Evolutionary conservation across 2,329 filamentous ascomycete genomes (phyloP).

Genomic region (Clonostachys chloroleuca): DNA sequence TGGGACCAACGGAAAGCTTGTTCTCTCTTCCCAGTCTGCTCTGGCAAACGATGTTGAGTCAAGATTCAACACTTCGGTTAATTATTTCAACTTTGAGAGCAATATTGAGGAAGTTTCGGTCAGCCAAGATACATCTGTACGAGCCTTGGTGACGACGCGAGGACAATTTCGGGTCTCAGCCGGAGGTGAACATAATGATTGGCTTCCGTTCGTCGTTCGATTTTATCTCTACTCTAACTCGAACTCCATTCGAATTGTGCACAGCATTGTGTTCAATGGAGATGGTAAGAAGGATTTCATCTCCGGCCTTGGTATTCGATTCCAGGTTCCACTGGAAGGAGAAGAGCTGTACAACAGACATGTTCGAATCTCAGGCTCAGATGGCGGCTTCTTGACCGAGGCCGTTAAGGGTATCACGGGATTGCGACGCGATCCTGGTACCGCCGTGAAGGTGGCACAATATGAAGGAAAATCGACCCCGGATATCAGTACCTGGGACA

Average conservation of each 20-base stretch:
- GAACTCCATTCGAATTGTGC: constrained; percentile 45
- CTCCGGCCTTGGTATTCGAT: constrained; percentile 45
- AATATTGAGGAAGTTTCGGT: constrained; percentile 43
- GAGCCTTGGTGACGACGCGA: constrained; percentile 36
- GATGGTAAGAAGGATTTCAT: constrained; percentile 43
- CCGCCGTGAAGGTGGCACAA: constrained; percentile 43
- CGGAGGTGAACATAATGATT: constrained; percentile 29
- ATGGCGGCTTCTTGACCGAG: constrained; percentile 50
- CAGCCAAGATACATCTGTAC: constrained; percentile 30
- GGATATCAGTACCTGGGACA: constrained; percentile 34
- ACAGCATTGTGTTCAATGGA: constrained; percentile 50
- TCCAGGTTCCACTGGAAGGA: constrained; percentile 45
- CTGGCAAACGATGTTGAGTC: constrained; percentile 32
- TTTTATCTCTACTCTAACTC: constrained; percentile 56
- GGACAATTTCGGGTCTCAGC: constrained; percentile 17
- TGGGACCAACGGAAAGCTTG: constrained; percentile 40
- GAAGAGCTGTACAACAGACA: constrained; percentile 55
- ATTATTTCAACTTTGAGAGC: constrained; percentile 39
- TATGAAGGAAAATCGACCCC: constrained; percentile 37
- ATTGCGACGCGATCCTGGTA: constrained; percentile 47
- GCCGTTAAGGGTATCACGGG: constrained; percentile 57
- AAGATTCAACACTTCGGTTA: constrained; percentile 22
- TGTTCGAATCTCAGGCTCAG: constrained; percentile 46
- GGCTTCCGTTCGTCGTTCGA: constrained; percentile 43
- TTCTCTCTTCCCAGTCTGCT: constrained; percentile 46